Conservation (phyloP, 1,284 basidiomycete genomes). For the Tilletia horrida region DNA sequence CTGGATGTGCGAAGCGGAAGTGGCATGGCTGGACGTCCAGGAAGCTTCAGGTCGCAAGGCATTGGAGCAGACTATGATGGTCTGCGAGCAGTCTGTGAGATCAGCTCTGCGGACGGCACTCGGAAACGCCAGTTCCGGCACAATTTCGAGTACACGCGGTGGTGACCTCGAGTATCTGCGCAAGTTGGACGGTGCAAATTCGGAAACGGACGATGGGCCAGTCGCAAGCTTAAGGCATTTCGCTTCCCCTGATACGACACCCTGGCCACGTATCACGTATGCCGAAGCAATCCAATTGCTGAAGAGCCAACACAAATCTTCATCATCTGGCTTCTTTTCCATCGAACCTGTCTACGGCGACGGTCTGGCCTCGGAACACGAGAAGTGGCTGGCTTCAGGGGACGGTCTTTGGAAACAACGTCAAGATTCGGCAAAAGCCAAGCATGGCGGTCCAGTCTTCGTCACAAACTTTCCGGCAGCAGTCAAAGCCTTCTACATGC, state of each 20-base stretch:
- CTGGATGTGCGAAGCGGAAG: conserved; percentile 92
- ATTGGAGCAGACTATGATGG: conserved; percentile 25
- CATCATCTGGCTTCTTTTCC: conserved; percentile 51
- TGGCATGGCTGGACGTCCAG: conserved; percentile 29
- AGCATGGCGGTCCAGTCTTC: conserved; percentile 70
- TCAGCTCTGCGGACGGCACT: conserved; percentile 25
- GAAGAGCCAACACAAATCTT: conserved; percentile 54
- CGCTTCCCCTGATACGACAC: conserved; percentile 25
- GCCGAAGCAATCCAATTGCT: conserved; percentile 70
- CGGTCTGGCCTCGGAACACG: conserved; percentile 80
- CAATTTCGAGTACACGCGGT: background rate
- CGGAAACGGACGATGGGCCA: background rate
- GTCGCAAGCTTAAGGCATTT: conserved; percentile 22
- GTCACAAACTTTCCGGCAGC: conserved; percentile 80
- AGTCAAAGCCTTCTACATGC: conserved; percentile 96
- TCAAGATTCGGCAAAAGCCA: background rate
- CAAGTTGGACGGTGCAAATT: too few relatives aligned
- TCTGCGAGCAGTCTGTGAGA: conserved; percentile 35
- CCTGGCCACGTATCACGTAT: conserved; percentile 77
- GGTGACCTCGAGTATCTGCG: background rate
- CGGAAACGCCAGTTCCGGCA: background rate
- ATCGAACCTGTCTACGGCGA: conserved; percentile 67
- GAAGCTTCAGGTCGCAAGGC: conserved; percentile 26
- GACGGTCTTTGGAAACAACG: conserved; percentile 13
- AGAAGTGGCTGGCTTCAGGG: conserved; percentile 77